Conservation (phyloP, 176 grass and related monocot species). For the Carex pumila region DNA sequence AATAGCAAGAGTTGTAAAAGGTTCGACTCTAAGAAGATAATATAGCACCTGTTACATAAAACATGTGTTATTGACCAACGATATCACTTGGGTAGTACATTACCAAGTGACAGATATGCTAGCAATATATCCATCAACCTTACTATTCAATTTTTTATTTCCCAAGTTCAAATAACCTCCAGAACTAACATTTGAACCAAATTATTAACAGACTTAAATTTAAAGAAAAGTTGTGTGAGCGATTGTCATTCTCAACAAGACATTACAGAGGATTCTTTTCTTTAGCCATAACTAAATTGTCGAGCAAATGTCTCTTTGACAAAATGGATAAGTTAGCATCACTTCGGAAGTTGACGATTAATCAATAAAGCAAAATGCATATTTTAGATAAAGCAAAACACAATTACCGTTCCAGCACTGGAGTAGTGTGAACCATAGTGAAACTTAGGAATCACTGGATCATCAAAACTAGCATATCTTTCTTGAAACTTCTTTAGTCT, state of each 20-base stretch:
- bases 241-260: neutral
- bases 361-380: neutral
- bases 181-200: neutral
- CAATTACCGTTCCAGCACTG: slow-evolving; percentile 84
- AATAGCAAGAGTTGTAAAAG: slow-evolving; percentile 94
- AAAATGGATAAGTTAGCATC: neutral
- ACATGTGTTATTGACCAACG: slow-evolving; percentile 20
- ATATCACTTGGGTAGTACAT: neutral
- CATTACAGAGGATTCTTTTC: neutral
- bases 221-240: neutral
- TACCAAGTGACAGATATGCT: neutral
- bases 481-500: slow-evolving; percentile 96
- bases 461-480: slow-evolving; percentile 70
- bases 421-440: slow-evolving; percentile 96
- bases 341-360: neutral
- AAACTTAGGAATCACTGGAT: slow-evolving; percentile 90
- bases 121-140: neutral
- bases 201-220: neutral
- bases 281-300: neutral
- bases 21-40: slow-evolving; percentile 96
- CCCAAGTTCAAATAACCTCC: neutral
- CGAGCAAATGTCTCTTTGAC: neutral
- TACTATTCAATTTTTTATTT: neutral
- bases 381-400: slow-evolving; percentile 1
- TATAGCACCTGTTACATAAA: slow-evolving; percentile 78